Evolutionary conservation across 768 basidiomycete species (phyloP).

Genomic region (Boletellus sp.): DNA sequence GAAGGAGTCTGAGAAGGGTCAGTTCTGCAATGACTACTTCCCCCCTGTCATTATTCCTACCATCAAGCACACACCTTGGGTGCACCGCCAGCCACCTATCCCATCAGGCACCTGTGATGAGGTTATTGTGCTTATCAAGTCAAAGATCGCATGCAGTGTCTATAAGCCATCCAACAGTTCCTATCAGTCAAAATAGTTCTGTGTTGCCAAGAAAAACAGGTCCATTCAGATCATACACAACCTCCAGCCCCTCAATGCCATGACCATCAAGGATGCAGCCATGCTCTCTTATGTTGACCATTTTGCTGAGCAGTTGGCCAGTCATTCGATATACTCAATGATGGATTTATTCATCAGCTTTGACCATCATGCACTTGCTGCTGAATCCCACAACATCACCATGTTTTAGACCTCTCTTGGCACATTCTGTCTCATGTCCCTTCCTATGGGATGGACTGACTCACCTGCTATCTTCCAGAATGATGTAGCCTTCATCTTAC

Average conservation of each 20-base stretch:
- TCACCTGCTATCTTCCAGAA: slow-evolving; percentile 39
- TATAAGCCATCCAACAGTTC: slow-evolving; percentile 39
- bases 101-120: slow-evolving; percentile 25
- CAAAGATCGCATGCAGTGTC: slow-evolving; percentile 36
- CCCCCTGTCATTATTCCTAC: slow-evolving; percentile 31
- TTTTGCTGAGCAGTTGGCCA: slow-evolving; percentile 14
- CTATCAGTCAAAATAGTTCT: slow-evolving; percentile 40
- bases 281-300: slow-evolving; percentile 12
- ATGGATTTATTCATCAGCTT: slow-evolving; percentile 3
- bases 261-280: slow-evolving; percentile 8
- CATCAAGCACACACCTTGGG: slow-evolving; percentile 35
- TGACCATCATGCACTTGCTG: background rate
- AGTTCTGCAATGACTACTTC: slow-evolving; percentile 33
- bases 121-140: slow-evolving; percentile 27
- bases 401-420: slow-evolving; percentile 43
- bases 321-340: background rate
- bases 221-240: slow-evolving; percentile 22
- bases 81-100: slow-evolving; percentile 28
- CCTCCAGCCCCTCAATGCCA: slow-evolving; percentile 21
- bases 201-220: slow-evolving; percentile 30
- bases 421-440: slow-evolving; percentile 24
- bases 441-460: slow-evolving; percentile 44
- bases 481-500: slow-evolving; percentile 36
- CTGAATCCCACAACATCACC: slow-evolving; percentile 34
- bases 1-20: slow-evolving; percentile 35